phyloP scores from a whole-genome alignment of 306 rosid species.

The Sesbania bispinosa region DNA sequence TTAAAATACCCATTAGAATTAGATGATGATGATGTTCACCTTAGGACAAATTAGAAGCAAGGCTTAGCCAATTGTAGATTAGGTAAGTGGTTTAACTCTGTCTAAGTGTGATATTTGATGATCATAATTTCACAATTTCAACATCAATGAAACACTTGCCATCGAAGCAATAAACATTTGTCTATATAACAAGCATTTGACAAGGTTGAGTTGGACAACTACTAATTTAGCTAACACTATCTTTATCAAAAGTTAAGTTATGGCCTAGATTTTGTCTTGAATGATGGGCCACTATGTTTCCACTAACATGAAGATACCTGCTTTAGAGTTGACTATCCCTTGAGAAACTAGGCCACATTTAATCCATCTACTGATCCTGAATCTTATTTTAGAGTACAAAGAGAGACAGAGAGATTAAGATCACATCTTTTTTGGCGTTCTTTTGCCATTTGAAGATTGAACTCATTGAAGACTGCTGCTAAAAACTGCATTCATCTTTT shows the following conservation, averaged over 20 bases:
- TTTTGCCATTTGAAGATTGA: conserved; percentile 25
- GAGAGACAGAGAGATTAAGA: not conserved
- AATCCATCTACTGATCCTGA: not conserved
- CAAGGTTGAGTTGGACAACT: conserved; percentile 31
- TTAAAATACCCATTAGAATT: too few relatives aligned
- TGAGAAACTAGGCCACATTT: conserved; percentile 38
- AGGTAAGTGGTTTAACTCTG: too few relatives aligned
- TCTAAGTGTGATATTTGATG: not conserved
- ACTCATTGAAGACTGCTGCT: too few relatives aligned
- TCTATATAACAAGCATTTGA: not conserved
- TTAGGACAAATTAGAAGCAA: too few relatives aligned
- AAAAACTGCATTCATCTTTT: too few relatives aligned
- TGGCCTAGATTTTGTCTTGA: conserved; percentile 8
- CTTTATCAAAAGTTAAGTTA: not conserved
- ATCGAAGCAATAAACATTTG: not conserved
- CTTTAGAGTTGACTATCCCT: conserved; percentile 34
- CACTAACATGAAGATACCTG: conserved; percentile 27
- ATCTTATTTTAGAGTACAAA: conserved; percentile 6
- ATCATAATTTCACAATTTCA: not conserved
- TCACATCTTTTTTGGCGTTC: conserved; percentile 13
- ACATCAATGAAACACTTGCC: not conserved
- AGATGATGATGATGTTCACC: too few relatives aligned
- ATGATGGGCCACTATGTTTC: conserved; percentile 26
- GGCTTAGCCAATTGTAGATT: too few relatives aligned
- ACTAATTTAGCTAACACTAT: not conserved